Evolutionary conservation across 805 yeast species (phyloP), one percentile per base, ranked within the genome.

Genomic region (Metschnikowia henanensis): DNA sequence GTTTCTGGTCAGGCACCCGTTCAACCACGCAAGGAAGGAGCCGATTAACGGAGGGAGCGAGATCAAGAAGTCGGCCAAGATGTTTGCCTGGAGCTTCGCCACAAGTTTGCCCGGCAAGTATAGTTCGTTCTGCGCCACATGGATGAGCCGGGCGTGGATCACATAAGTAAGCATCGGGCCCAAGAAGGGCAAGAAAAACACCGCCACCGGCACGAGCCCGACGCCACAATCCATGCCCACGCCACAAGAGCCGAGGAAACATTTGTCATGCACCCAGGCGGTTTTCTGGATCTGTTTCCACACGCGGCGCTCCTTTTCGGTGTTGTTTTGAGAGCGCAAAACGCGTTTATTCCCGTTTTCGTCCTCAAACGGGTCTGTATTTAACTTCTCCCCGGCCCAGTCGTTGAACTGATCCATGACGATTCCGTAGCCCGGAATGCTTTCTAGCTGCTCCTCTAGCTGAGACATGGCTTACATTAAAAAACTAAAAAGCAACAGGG

Each of bases 181-280:
- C n/a, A 92, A 62, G 0, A 79, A 84, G 0, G 98, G 98, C 8
- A 92, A 43, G 7, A 66, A 42, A 7, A 88, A 65, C 1, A 84
- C 75, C 30, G 83, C 73, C 12, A 90, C 39, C 1, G 96, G 94
- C 1, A 85, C 92, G 57, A 84, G 63, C 0, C 97, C 97, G 16
- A 86, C 54, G 1, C 94, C 92, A 51, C 88, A 75, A 64, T 81
- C 90, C 51, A 78, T 72, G 10, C 86, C 83, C 35, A 70, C 66
- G 0, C 73, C 70, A 46, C 81, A 83, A 50, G 91, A 83, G 0
- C 96, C 96, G 61, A 86, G 72, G 56, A 88, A 78, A 60, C 95
- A 87, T 52, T 77, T 76, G 60, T 92, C 98, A 59, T 92, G 90
- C 13, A 76, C 57, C 97, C 97, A 91, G 0, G 97, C 97, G 47